These are phyloP conservation scores for Botrytis porri DNA, from an alignment of 2,329 filamentous ascomycete species.

Conservation along the genomic window DNA sequence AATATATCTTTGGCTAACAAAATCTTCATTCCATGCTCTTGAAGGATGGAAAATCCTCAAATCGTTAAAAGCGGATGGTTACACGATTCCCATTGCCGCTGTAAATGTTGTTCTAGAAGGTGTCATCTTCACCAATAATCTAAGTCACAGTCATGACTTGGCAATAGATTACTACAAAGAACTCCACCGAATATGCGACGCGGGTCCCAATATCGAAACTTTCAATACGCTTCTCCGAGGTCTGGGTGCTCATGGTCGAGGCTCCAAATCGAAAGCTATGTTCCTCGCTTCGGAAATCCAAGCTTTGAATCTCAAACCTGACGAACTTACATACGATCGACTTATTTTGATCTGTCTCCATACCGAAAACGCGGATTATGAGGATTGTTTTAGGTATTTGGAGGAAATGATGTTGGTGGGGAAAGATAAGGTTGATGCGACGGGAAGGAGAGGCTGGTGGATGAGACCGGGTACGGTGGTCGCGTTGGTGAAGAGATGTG, in stretches of 20 bases:
- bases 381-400: slow-evolving; percentile 49
- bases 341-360: slow-evolving; percentile 55
- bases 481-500: slow-evolving; percentile 29
- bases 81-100: slow-evolving; percentile 50
- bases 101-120: slow-evolving; percentile 45
- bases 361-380: slow-evolving; percentile 40
- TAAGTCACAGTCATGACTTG: slow-evolving; percentile 41
- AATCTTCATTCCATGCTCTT: slow-evolving; percentile 44
- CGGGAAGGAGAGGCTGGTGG: slow-evolving; percentile 35
- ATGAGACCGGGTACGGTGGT: slow-evolving; percentile 34
- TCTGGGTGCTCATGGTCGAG: slow-evolving; percentile 25
- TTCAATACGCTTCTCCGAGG: slow-evolving; percentile 59
- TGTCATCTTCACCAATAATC: slow-evolving; percentile 35
- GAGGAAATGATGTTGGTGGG: slow-evolving; percentile 48
- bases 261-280: slow-evolving; percentile 54
- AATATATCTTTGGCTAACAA: slow-evolving; percentile 56
- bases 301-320: slow-evolving; percentile 51
- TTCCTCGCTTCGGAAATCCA: slow-evolving; percentile 62
- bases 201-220: slow-evolving; percentile 49
- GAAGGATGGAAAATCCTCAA: slow-evolving; percentile 57
- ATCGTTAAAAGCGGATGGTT: slow-evolving; percentile 48
- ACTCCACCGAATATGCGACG: slow-evolving; percentile 49
- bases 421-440: slow-evolving; percentile 30
- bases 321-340: slow-evolving; percentile 59
- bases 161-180: slow-evolving; percentile 61